phyloP scores from a whole-genome alignment of 1,139 yeast genomes.

The Geotrichum bryndzae region DNA sequence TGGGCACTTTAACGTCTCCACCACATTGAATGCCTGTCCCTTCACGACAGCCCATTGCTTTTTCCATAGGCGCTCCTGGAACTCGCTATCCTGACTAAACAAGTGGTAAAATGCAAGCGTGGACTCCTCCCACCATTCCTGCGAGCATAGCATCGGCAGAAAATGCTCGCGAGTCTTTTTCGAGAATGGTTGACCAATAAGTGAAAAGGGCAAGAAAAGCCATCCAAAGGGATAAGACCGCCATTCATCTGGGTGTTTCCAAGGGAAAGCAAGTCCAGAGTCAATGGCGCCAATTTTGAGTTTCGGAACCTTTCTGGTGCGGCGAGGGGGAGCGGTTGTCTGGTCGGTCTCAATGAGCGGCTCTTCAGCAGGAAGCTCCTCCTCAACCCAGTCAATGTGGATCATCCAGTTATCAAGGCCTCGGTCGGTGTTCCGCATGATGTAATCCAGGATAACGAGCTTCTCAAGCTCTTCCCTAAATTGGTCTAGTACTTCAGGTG shows the following conservation, averaged over 20 bases:
- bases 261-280: constrained; percentile 70
- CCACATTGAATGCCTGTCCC: constrained; percentile 75
- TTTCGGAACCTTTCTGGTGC: constrained; percentile 31
- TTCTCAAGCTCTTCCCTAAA: constrained; percentile 63
- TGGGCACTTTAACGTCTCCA: constrained; percentile 52
- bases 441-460: constrained; percentile 62
- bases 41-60: constrained; percentile 66
- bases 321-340: neutral
- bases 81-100: constrained; percentile 54
- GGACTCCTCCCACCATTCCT: constrained; percentile 67
- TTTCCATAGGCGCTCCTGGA: constrained; percentile 60
- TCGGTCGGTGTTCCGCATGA: constrained; percentile 71
- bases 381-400: constrained; percentile 43
- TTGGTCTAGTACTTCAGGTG: constrained; percentile 43
- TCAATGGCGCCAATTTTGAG: constrained; percentile 69
- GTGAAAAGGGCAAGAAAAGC: constrained; percentile 58
- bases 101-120: constrained; percentile 44
- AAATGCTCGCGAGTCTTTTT: constrained; percentile 52
- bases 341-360: constrained; percentile 14
- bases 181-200: constrained; percentile 67
- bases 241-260: constrained; percentile 85
- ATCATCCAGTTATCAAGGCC: constrained; percentile 80
- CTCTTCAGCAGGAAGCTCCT: constrained; percentile 23
- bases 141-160: constrained; percentile 53
- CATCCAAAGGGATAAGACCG: constrained; percentile 76